Conservation (phyloP, 306 rosid genomes). For the Corylus heterophylla region DNA sequence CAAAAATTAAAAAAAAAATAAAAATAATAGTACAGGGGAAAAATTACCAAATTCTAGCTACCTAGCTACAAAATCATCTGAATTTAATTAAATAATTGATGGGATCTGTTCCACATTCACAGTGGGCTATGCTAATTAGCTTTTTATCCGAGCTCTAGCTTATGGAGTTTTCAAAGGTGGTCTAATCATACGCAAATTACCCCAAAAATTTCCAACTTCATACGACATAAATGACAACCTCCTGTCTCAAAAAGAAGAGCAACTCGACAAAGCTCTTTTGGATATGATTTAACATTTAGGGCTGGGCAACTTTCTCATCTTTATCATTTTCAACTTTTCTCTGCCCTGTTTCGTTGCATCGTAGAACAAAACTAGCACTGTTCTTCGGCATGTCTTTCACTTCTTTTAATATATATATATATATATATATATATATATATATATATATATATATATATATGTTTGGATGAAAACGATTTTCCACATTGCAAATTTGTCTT, state of each 20-base stretch:
- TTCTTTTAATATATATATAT: background rate
- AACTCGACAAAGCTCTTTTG: conserved; percentile 11
- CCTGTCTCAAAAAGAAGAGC: conserved; percentile 20
- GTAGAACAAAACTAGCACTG: background rate
- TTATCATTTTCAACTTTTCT: background rate
- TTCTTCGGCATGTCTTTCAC: background rate
- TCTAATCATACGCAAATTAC: background rate
- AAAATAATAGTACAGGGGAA: no score
- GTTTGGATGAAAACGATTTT: background rate
- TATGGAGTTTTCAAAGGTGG: background rate
- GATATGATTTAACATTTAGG: background rate
- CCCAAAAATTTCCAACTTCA: background rate
- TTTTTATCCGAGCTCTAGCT: background rate
- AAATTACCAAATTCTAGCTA: no score
- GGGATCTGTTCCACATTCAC: background rate
- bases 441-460: background rate
- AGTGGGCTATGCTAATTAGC: background rate
- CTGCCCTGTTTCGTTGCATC: conserved; percentile 7
- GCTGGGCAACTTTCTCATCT: background rate
- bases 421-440: background rate
- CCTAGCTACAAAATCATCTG: no score
- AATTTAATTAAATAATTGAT: no score
- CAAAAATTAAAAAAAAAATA: no score
- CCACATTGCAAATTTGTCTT: background rate
- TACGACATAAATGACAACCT: background rate